Percentiles rank a stretch among this genome's conserved stretches.
Conservation (phyloP, 2,329 filamentous ascomycete genomes). For the Xylariaceae sp. region DNA sequence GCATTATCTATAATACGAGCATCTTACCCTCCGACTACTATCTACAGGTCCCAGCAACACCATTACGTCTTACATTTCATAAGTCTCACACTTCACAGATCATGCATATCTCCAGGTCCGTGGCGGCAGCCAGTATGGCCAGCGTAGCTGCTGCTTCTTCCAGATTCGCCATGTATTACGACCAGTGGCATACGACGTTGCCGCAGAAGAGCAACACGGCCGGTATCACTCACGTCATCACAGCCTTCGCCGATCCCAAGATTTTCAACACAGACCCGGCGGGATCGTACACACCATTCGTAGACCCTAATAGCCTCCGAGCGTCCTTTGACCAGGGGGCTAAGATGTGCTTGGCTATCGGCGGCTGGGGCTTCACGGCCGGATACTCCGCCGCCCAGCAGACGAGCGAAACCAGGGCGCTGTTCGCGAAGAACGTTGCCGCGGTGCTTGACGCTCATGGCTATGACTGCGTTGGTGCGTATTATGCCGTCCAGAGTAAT, state of each 20-base stretch:
- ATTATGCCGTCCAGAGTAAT: neutral
- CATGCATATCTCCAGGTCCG: constrained; percentile 24
- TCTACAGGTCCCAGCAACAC: neutral
- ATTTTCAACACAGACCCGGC: constrained; percentile 28
- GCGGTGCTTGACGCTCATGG: constrained; percentile 58
- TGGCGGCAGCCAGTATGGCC: constrained; percentile 15
- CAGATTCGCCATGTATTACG: constrained; percentile 30
- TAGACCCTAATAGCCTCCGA: constrained; percentile 36
- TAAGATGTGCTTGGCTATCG: constrained; percentile 66
- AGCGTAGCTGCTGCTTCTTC: constrained; percentile 21
- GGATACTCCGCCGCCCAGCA: constrained; percentile 59
- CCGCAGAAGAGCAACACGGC: constrained; percentile 20
- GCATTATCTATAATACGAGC: too few species aligned
- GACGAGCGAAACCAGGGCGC: constrained; percentile 46
- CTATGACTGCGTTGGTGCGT: constrained; percentile 63
- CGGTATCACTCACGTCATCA: constrained; percentile 32
- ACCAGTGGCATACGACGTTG: constrained; percentile 28
- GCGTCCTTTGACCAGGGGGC: constrained; percentile 47
- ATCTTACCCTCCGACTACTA: too few species aligned
- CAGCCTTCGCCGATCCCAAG: constrained; percentile 29
- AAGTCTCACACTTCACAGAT: constrained; percentile 2
- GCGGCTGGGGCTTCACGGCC: constrained; percentile 67
- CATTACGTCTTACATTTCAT: neutral
- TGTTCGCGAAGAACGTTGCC: constrained; percentile 61
- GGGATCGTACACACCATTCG: constrained; percentile 26